A percentile compares a stretch with the other conserved stretches of the same genome.
phyloP scores from a whole-genome alignment of 352 stramenopile species.

The Thraustotheca clavata region DNA sequence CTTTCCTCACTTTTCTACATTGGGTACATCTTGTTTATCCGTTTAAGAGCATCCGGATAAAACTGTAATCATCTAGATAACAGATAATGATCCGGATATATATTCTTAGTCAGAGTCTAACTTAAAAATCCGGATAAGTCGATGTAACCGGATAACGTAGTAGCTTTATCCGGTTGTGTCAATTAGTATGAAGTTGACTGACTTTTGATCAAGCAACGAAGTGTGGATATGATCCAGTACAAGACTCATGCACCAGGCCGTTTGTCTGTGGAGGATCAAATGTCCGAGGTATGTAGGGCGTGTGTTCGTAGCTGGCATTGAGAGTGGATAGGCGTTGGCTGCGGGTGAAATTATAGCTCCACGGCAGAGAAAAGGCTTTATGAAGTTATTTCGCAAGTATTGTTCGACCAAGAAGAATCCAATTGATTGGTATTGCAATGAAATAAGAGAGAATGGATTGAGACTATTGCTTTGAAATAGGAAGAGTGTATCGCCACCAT shows the following conservation, averaged over 20 bases:
- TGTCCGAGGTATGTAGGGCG: slow-evolving; percentile 51
- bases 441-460: not conserved
- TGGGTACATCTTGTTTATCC: not conserved
- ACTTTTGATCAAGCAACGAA: not conserved
- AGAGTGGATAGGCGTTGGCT: slow-evolving; percentile 41
- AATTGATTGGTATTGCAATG: slow-evolving; percentile 60
- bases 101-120: too few relatives aligned
- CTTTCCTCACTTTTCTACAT: not conserved
- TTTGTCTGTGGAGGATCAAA: slow-evolving; percentile 83
- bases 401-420: slow-evolving; percentile 71
- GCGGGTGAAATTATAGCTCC: slow-evolving; percentile 72
- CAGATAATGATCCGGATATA: too few relatives aligned
- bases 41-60: slow-evolving; percentile 1
- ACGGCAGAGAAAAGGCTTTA: slow-evolving; percentile 77
- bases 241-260: slow-evolving; percentile 78
- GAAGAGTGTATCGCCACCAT: slow-evolving; percentile 69
- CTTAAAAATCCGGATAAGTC: too few relatives aligned
- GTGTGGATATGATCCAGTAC: slow-evolving; percentile 57
- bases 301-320: not conserved
- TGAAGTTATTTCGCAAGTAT: slow-evolving; percentile 87
- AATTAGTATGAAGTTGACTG: not conserved
- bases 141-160: too few relatives aligned
- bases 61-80: not conserved
- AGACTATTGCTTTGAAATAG: slow-evolving; percentile 25
- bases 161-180: not conserved